Evolutionary conservation across 176 grass and related monocot species (phyloP), one percentile per base, ranked within the genome.

Genomic region (Avena eriantha): DNA sequence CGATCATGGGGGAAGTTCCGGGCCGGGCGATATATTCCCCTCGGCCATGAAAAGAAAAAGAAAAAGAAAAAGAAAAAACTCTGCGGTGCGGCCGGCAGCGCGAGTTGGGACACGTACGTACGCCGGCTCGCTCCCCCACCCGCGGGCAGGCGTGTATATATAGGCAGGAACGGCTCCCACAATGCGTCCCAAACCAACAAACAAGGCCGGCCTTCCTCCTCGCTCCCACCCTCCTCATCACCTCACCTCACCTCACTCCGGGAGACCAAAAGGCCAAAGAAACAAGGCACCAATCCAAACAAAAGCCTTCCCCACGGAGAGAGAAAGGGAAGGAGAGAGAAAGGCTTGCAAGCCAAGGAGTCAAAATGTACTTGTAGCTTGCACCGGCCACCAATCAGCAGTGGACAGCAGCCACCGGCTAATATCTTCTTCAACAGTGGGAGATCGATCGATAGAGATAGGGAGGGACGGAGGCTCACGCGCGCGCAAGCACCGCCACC

Each of bases 221-320:
- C 16, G 29, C 29, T 29, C 29, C 29, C 29, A 29, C 29, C 39
- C 39, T 41, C 39, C 65, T 17, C 33, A 47, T 65, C 77, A 23
- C 22, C 80, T 73, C 29, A 18, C 39, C 79, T 87, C 84, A 74
- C 81, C 86, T 70, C 77, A 82, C 51, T 0, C 26, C 43, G 76
- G 86, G 86, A 91, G 90, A 91, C 90, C 86, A 88, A 91, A 91
- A 88, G 86, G 70, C 81, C 81, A 61, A 60, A 49, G 36, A 21
- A 48, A 70, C 88, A 19, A 81, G 7, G 15, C 82, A 74, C 71
- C 41, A 76, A 85, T 48, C 69, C 74, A 35, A 15, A 10, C 66
- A 57, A 16, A 61, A 82, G 80, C 48, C 48, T 65, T 65, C 31
- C 61, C 61, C 70, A 73, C 70, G 64, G 65, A 7, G 19, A 8